Evolutionary conservation across 768 basidiomycete species (phyloP), one percentile per base, ranked within the genome.

Genomic region (Pisolithus sp.): DNA sequence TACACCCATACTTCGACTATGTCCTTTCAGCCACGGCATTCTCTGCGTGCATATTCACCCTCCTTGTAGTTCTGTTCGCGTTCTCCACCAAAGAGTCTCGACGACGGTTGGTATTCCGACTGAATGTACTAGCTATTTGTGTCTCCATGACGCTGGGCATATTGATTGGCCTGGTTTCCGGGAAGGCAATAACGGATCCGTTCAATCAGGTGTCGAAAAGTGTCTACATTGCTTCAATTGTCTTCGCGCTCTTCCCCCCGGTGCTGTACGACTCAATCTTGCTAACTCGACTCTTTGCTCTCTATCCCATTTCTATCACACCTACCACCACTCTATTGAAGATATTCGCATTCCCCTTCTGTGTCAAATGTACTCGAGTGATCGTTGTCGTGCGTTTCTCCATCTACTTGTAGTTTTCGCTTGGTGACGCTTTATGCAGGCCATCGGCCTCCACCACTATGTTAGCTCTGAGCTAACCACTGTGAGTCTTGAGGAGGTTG

Each of bases 201-300:
- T 46, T 55, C 26, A 36, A 59, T 10, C 58, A 53, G 9, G 45
- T 63, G 2, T 50, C 53, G 4, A 54, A 55, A 23, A 44, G 50
- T 7, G 42, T 63, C n/a, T 57, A 59, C 24, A 58, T 62, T 4
- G 58, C 59, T 1, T 59, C 58, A 42, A 58, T 62, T 9, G 43
- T 53, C 0, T 47, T 74, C 37, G 52, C 59, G 8, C 50, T 65
- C 5, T 54, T 66, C 44, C 62, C 68, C 1, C 71, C 72, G 8
- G 42, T 71, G 1, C 57, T 73, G 42, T 62, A 72, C 20, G 72
- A 74, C 53, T 66, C 62, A 8, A 67, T 74, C 40, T 63, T 74
- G 8, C 36, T 71, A 24, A 59, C 71, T 50, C 64, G 73, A 0
- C 62, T 74, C 4, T 53, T 66, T 31, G 68, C 69, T 2, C 64